Evolutionary conservation across 441 rosid genomes (phyloP).

Genomic region (Adansonia rubrostipa): DNA sequence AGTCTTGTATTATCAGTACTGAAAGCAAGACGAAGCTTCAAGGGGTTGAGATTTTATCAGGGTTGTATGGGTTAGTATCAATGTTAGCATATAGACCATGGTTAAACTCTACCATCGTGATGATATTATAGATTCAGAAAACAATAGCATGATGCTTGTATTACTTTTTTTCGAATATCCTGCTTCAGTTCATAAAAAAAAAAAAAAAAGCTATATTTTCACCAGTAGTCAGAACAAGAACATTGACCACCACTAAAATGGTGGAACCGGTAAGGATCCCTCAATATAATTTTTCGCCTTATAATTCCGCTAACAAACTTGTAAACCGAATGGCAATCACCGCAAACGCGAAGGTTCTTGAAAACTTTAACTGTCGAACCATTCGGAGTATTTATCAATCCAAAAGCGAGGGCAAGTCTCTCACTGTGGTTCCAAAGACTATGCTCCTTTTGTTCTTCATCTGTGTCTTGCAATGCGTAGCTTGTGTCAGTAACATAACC

Average conservation of each 20-base stretch:
- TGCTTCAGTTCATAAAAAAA: neutral
- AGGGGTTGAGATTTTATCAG: no score
- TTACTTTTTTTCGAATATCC: neutral
- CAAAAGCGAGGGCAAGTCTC: constrained; percentile 81
- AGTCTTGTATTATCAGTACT: no score
- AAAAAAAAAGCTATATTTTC: constrained; percentile 14
- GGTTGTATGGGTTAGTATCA: no score
- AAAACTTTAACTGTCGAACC: constrained; percentile 62
- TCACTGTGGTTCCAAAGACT: constrained; percentile 89
- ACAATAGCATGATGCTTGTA: no score
- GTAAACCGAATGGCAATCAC: constrained; percentile 81
- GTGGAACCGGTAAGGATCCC: constrained; percentile 82
- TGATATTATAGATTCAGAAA: no score
- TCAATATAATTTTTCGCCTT: constrained; percentile 52
- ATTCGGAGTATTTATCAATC: constrained; percentile 66
- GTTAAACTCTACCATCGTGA: no score
- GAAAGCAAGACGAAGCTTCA: no score
- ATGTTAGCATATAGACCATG: no score
- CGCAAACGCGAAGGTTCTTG: constrained; percentile 84
- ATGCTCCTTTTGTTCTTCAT: constrained; percentile 87
- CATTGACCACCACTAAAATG: constrained; percentile 71
- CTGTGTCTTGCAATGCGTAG: constrained; percentile 78
- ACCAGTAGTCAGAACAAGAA: constrained; percentile 84
- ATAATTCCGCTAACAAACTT: constrained; percentile 62
- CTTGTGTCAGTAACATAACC: constrained; percentile 80